These are phyloP conservation scores for Nakazawaea sp. DNA, from an alignment of 805 yeast genomes.

Conservation along the genomic window DNA sequence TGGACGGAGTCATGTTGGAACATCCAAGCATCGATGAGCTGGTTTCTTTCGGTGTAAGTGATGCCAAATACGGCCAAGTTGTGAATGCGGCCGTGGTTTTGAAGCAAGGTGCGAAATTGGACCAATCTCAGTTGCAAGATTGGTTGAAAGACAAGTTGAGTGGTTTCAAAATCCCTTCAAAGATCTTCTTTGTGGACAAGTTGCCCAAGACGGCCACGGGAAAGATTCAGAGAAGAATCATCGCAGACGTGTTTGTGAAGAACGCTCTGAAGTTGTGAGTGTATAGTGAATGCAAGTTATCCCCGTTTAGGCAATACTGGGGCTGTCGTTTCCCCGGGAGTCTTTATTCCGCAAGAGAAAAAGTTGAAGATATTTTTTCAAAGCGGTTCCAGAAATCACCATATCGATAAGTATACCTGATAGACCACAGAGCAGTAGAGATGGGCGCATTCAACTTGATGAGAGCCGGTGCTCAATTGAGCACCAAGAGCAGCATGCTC, in stretches of 20 bases:
- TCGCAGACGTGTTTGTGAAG: constrained; percentile 42
- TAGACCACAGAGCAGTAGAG: too few species aligned
- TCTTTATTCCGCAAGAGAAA: background rate
- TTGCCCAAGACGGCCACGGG: constrained; percentile 78
- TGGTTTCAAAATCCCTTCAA: constrained; percentile 53
- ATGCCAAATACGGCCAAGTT: constrained; percentile 62
- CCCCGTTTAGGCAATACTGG: too few species aligned
- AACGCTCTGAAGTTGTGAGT: background rate
- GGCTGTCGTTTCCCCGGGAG: too few species aligned
- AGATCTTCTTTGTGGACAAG: constrained; percentile 48
- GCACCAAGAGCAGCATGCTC: background rate
- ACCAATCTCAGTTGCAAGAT: constrained; percentile 36
- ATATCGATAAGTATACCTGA: too few species aligned
- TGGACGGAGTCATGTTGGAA: constrained; percentile 54
- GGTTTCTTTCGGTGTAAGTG: constrained; percentile 63
- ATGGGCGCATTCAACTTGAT: too few species aligned
- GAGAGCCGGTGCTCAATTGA: background rate
- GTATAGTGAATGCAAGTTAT: background rate
- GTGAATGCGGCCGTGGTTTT: constrained; percentile 67
- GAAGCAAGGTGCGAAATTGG: constrained; percentile 29
- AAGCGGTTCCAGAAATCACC: too few species aligned
- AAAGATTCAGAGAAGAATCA: constrained; percentile 62
- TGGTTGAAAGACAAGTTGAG: constrained; percentile 42
- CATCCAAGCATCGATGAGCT: constrained; percentile 64
- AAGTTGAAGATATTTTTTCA: background rate